Base-by-base conservation (phyloP, 345 rosid species). In the Laguncularia racemosa region DNA sequence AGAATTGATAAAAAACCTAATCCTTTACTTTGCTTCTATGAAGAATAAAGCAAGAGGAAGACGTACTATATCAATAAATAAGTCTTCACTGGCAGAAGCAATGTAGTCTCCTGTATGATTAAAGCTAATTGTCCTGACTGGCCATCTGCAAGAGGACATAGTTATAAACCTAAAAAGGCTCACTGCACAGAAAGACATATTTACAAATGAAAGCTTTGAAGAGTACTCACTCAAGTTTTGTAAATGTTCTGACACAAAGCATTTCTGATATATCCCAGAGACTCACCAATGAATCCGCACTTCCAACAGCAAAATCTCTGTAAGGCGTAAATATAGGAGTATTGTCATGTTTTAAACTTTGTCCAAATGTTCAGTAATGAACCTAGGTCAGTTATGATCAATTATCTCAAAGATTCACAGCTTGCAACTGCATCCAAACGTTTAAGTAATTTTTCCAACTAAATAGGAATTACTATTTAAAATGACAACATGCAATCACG, bases 251-350 rank as follows among this genome's bases (percentile, higher is more conserved):
- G 59, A 91, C 84, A 53, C 97, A 93, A 50, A 89, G 92, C 97
- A 85, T 89, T 73, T 87, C 87, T 60, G 90, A 79, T 63, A 93
- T 87, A 77, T 87, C 91, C 96, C 99, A 93, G 56, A 93, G 97
- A 80, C 97, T 89, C 69, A 93, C 99, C 49, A 93, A 77, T 53
- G 99, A 89, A 81, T 89, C 99, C 12, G 99, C 97, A 82, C 99
- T 93, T 66, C 99, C 99, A 23, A 93, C 95, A 54, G 97, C 97
- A 79, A 93, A 93, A 72, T 89, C 87, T 67, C 97, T 89, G 84
- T 52, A 57, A 44, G 51, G 9, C 1, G 40, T 19, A 61, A 18
- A 52, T 16, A 23, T 14, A 13, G 14, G 11, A 33, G 40, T 1
- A 33, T 33, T 33, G 40, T 33, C 40, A 33, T 7, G 9, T 9